Evolutionary conservation across 306 rosid species (phyloP).

Genomic region (Cyamopsis tetragonoloba): DNA sequence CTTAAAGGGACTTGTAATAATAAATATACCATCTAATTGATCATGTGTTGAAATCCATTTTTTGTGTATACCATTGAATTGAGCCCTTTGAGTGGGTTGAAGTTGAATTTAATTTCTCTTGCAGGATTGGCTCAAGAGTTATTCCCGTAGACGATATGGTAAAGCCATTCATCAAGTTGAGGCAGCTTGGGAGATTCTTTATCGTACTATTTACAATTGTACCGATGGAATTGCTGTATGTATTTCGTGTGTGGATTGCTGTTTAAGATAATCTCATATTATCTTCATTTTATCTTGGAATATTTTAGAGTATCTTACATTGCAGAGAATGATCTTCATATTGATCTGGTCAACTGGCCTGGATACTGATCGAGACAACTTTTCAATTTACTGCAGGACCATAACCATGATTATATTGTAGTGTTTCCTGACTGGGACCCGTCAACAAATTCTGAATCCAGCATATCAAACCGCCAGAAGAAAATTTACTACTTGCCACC

Average conservation of each 20-base stretch:
- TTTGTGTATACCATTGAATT: not conserved
- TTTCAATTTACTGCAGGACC: conserved; percentile 57
- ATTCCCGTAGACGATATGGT: conserved; percentile 79
- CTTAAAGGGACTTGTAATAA: no score
- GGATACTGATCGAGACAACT: conserved; percentile 14
- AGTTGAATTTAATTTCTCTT: conserved; percentile 20
- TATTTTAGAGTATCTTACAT: not conserved
- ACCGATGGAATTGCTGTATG: conserved; percentile 85
- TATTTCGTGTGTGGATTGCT: conserved; percentile 12
- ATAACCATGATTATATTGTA: conserved; percentile 76
- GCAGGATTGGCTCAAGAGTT: conserved; percentile 81
- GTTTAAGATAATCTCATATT: not conserved
- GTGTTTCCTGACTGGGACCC: conserved; percentile 93
- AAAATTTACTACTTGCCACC: conserved; percentile 32
- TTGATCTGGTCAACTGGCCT: no score
- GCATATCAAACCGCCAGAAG: conserved; percentile 25
- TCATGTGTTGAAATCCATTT: conserved; percentile 3
- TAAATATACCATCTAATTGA: no score
- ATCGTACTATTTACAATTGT: conserved; percentile 83
- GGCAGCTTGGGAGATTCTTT: conserved; percentile 89
- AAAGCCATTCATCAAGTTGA: conserved; percentile 62
- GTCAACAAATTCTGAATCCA: conserved; percentile 26
- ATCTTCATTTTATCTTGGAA: not conserved
- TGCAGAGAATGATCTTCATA: not conserved
- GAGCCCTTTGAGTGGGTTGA: conserved; percentile 7